Base-by-base conservation (phyloP, 2,329 filamentous ascomycete genomes). In the Ophiostoma ips region DNA sequence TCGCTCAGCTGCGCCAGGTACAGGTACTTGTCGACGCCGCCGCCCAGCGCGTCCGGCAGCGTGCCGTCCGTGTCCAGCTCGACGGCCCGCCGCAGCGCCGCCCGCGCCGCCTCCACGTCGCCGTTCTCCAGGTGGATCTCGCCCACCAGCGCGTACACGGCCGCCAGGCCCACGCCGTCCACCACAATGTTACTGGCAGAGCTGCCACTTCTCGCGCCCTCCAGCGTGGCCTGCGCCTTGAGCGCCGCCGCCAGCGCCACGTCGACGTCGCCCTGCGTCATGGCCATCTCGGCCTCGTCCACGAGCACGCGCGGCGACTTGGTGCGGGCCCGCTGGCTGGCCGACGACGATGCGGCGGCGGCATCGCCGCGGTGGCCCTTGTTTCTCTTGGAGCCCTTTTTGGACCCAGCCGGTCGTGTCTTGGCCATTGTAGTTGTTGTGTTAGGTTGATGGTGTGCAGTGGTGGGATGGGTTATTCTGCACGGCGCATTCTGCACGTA, bases 21-120 rank as follows among this genome's bases (percentile, higher is more conserved):
- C 46, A 96, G 68, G 61, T 95, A 96, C 68, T 95, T 96, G 62
- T 96, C 90, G 0, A 88, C 79, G 1, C 89, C 89, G 28, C 87
- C 87, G 46, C 88, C 89, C 48, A 81, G 64, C 36, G 78, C 75
- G 59, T 87, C 83, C 16, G 83, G 76, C 52, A 80, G 68, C 36
- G 70, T 66, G 16, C 90, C 92, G 51, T 89, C 78, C 21, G 81
- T 74, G 62, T 98, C 92, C 34, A 92, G 74, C 49, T 74, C 70
- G 35, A 84, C 83, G 0, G 92, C 87, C 43, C 76, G 72, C 53
- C 80, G 64, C 60, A 95, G 94, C 60, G 79, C 82, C 44, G 71
- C 67, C 52, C 83, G 75, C 38, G 90, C 90, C 15, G 76, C 69
- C 49, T 90, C 83, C 49, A 85, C 73, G 41, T 95, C 86, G 55